Conservation (phyloP, 148 eudicot genomes). For the Linanthus parryae region DNA sequence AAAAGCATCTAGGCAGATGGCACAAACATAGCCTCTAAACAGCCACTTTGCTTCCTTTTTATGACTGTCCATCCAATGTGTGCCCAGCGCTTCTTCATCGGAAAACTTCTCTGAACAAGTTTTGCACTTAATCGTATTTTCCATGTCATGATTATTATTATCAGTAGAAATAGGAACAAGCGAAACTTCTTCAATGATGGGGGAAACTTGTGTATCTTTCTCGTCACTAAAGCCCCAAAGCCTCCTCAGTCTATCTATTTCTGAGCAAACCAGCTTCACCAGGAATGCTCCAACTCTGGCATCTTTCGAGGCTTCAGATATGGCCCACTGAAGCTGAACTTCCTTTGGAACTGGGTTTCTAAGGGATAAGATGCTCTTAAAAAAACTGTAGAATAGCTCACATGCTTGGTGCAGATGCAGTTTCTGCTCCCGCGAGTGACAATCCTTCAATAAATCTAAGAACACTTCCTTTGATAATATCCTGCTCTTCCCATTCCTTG, state of each 20-base stretch:
- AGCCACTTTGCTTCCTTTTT: slow-evolving; percentile 96
- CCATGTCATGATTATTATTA: slow-evolving; percentile 26
- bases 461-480: slow-evolving; percentile 89
- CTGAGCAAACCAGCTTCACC: slow-evolving; percentile 67
- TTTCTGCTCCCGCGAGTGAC: slow-evolving; percentile 60
- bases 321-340: slow-evolving; percentile 85
- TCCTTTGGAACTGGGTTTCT: slow-evolving; percentile 90
- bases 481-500: slow-evolving; percentile 94
- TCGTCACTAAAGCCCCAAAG: slow-evolving; percentile 62
- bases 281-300: slow-evolving; percentile 40
- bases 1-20: slow-evolving; percentile 94
- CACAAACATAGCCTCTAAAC: slow-evolving; percentile 93
- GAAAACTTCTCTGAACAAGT: slow-evolving; percentile 51
- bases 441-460: slow-evolving; percentile 63
- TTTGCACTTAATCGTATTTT: slow-evolving; percentile 54
- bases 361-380: slow-evolving; percentile 66
- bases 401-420: slow-evolving; percentile 81
- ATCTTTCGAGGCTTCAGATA: slow-evolving; percentile 95
- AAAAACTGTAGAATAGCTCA: slow-evolving; percentile 79
- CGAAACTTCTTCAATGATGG: slow-evolving; percentile 26
- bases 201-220: slow-evolving; percentile 27
- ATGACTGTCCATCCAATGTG: slow-evolving; percentile 79
- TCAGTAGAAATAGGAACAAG: slow-evolving; percentile 23
- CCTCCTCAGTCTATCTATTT: slow-evolving; percentile 61
- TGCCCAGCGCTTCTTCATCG: slow-evolving; percentile 64